Evolutionary conservation across 1,139 yeast species (phyloP).

Genomic region (Suzukiozyma palmioleophila): DNA sequence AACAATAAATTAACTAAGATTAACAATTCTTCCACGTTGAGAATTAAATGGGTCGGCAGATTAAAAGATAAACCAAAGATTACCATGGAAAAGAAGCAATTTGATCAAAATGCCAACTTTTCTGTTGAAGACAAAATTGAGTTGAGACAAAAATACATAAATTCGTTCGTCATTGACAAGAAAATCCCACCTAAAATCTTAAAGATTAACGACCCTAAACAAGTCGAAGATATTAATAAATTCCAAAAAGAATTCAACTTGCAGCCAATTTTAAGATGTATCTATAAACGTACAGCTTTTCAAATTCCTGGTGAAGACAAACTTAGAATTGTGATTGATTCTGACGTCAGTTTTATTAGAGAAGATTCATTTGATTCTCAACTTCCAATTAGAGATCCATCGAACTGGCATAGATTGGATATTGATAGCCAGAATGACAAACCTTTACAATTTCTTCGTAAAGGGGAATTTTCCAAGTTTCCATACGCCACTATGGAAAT

Average conservation of each 20-base stretch:
- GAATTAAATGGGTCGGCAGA: constrained; percentile 90
- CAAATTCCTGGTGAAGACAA: constrained; percentile 97
- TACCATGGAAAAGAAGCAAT: constrained; percentile 74
- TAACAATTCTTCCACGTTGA: constrained; percentile 65
- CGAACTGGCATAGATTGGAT: constrained; percentile 88
- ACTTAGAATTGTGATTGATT: constrained; percentile 83
- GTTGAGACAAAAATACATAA: constrained; percentile 63
- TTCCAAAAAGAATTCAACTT: constrained; percentile 64
- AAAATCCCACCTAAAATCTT: constrained; percentile 22
- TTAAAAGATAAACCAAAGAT: constrained; percentile 73
- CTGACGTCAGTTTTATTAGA: constrained; percentile 80
- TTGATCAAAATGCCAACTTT: constrained; percentile 50
- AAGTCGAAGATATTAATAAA: constrained; percentile 46
- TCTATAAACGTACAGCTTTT: constrained; percentile 90
- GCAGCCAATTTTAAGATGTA: constrained; percentile 83
- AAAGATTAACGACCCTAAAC: constrained; percentile 19
- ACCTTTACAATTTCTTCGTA: constrained; percentile 70
- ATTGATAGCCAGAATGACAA: constrained; percentile 72
- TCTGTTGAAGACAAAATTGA: constrained; percentile 55
- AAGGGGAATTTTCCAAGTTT: constrained; percentile 81
- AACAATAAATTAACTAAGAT: constrained; percentile 75
- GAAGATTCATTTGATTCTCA: constrained; percentile 84
- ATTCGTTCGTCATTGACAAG: constrained; percentile 33
- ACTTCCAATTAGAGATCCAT: constrained; percentile 86
- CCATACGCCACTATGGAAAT: constrained; percentile 93